Conservation (phyloP, 352 stramenopile genomes). For the Pythium biforme region DNA sequence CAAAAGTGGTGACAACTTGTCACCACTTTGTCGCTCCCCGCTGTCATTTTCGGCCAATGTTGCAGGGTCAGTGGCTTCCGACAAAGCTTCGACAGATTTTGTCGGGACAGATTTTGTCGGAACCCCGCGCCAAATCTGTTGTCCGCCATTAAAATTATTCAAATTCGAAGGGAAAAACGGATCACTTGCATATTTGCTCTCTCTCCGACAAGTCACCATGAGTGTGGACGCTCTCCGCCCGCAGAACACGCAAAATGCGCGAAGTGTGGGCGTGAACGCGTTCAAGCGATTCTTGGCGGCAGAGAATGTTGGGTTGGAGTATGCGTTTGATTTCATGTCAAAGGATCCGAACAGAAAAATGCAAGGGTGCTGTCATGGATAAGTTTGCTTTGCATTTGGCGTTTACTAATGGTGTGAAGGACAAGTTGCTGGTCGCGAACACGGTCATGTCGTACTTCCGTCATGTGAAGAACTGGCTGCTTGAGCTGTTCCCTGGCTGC, state of each 20-base stretch:
- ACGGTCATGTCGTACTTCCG: slow-evolving; percentile 15
- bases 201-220: slow-evolving; percentile 8
- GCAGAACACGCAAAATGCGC: slow-evolving; percentile 15
- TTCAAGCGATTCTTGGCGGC: slow-evolving; percentile 7
- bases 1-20: too few relatives aligned
- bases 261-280: slow-evolving; percentile 10
- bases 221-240: slow-evolving; percentile 6
- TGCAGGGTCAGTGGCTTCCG: slow-evolving; percentile 4
- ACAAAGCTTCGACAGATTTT: slow-evolving; percentile 16
- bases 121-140: slow-evolving; percentile 8
- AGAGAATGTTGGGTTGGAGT: slow-evolving; percentile 1
- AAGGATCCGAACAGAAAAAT: slow-evolving; percentile 14
- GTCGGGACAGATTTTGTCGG: slow-evolving; percentile 19
- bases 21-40: too few relatives aligned
- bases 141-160: slow-evolving; percentile 13
- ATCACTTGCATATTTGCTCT: slow-evolving; percentile 15
- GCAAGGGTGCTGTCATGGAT: slow-evolving; percentile 9
- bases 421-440: slow-evolving; percentile 7
- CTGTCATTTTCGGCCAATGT: too few relatives aligned
- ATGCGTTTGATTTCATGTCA: slow-evolving; percentile 17
- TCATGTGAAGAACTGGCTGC: slow-evolving; percentile 19
- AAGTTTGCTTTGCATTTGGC: slow-evolving; percentile 20
- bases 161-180: not conserved
- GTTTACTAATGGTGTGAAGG: slow-evolving; percentile 14
- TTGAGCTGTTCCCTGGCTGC: slow-evolving; percentile 2